Evolutionary conservation across 2,329 filamentous ascomycete species (phyloP).

Genomic region (Ophiognomonia clavigignenti-juglandacearum): DNA sequence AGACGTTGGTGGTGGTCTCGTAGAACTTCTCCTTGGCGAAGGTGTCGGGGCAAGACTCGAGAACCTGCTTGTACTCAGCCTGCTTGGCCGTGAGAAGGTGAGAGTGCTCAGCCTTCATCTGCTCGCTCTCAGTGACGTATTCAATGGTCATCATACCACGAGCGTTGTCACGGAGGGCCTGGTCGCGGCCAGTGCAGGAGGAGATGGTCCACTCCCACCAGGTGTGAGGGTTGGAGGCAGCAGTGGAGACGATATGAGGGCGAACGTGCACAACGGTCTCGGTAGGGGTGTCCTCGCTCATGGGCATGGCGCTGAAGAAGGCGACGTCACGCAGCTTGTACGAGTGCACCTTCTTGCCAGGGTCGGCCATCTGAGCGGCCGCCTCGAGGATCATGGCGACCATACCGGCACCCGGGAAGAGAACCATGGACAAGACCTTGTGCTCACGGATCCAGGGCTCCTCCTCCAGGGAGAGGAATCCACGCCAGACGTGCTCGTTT

Average conservation of each 20-base stretch:
- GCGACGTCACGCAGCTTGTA: slow-evolving; percentile 11
- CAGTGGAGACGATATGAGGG: slow-evolving; percentile 9
- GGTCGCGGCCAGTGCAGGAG: slow-evolving; percentile 7
- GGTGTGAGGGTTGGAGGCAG: slow-evolving; percentile 4
- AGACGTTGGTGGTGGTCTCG: slow-evolving; percentile 10
- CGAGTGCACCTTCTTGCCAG: slow-evolving; percentile 17
- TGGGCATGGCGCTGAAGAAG: slow-evolving; percentile 10
- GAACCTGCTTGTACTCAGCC: slow-evolving; percentile 9
- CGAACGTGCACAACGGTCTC: slow-evolving; percentile 10
- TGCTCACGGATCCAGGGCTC: slow-evolving; percentile 16
- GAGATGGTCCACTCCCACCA: slow-evolving; percentile 16
- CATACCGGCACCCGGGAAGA: slow-evolving; percentile 15
- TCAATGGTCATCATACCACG: slow-evolving; percentile 13
- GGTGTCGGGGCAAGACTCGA: slow-evolving; percentile 11
- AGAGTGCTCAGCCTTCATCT: slow-evolving; percentile 8
- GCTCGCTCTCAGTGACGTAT: slow-evolving; percentile 10
- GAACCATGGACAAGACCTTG: slow-evolving; percentile 12
- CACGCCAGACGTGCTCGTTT: slow-evolving; percentile 12
- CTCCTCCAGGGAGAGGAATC: slow-evolving; percentile 12
- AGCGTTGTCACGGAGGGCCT: slow-evolving; percentile 12
- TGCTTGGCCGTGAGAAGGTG: slow-evolving; percentile 7
- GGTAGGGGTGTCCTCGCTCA: slow-evolving; percentile 13
- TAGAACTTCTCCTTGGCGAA: slow-evolving; percentile 12
- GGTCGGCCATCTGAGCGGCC: slow-evolving; percentile 12
- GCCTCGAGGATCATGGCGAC: slow-evolving; percentile 12